These are phyloP conservation scores for Dactylellina haptotyla DNA, from an alignment of 2,329 filamentous ascomycete genomes.

Conservation along the genomic window DNA sequence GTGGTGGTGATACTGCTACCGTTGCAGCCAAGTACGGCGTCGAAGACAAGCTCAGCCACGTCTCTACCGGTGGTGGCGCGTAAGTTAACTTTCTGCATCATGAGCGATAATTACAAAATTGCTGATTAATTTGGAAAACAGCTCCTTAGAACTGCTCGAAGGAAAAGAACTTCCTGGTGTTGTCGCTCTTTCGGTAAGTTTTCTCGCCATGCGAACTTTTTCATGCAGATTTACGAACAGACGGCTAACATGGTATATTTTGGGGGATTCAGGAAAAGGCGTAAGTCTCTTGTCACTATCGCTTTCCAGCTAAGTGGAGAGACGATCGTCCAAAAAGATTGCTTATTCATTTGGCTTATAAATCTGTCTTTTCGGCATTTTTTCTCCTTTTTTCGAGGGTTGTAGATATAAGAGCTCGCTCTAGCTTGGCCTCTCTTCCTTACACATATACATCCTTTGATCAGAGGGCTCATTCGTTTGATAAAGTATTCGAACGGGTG, in stretches of 20 bases:
- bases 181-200: conserved; percentile 75
- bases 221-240: not conserved
- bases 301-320: not conserved
- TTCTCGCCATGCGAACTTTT: not conserved
- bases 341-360: conserved; percentile 3
- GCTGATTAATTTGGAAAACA: conserved; percentile 27
- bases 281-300: conserved; percentile 31
- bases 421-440: conserved; percentile 20
- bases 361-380: not conserved
- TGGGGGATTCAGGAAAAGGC: conserved; percentile 22
- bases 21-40: conserved; percentile 97
- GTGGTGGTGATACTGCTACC: conserved; percentile 96
- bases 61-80: conserved; percentile 95
- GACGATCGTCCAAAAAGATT: not conserved
- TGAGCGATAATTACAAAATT: not conserved
- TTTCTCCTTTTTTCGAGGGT: conserved; percentile 9
- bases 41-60: conserved; percentile 97
- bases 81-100: conserved; percentile 55
- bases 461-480: conserved; percentile 15
- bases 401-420: conserved; percentile 51
- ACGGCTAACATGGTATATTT: conserved; percentile 5
- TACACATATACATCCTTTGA: not conserved
- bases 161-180: conserved; percentile 98
- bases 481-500: not conserved
- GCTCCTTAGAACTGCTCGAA: conserved; percentile 90